Conservation (phyloP, 768 basidiomycete genomes). For the Tulasnella sp. region DNA sequence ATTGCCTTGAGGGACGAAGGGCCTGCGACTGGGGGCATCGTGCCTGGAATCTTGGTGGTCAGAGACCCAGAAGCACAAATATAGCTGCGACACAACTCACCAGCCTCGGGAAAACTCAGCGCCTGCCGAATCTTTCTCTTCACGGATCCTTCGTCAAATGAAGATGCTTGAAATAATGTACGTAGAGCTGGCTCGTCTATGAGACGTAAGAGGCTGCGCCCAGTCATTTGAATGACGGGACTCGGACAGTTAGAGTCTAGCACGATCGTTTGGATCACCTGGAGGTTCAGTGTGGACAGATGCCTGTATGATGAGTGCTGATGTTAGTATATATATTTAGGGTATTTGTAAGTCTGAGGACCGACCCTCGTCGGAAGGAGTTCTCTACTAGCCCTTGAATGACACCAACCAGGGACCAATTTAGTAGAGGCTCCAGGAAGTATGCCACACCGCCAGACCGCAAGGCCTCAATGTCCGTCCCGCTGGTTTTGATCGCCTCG, state of each 20-base stretch:
- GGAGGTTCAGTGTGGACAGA: background rate
- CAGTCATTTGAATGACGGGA: slow-evolving; percentile 7
- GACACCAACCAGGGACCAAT: slow-evolving; percentile 16
- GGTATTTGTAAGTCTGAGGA: background rate
- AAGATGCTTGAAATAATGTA: background rate
- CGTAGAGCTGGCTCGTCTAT: background rate
- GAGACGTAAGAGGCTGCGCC: slow-evolving; percentile 6
- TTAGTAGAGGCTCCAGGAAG: slow-evolving; percentile 12
- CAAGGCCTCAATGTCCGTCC: background rate
- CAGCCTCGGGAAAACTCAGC: background rate
- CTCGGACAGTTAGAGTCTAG: slow-evolving; percentile 2
- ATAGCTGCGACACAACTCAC: background rate
- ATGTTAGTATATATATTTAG: too few species aligned
- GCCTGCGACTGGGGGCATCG: background rate
- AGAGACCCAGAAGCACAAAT: background rate
- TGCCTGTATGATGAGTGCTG: background rate
- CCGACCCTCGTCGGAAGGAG: slow-evolving; percentile 14
- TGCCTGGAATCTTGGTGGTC: background rate
- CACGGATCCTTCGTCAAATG: background rate
- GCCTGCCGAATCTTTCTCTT: background rate
- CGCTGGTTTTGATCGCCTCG: slow-evolving; percentile 4
- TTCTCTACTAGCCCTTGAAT: slow-evolving; percentile 12
- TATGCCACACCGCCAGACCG: slow-evolving; percentile 12
- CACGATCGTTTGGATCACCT: slow-evolving; percentile 11
- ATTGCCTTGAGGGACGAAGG: background rate